Conservation (phyloP, 164 flowering plant genomes). For the Magnolia kwangsiensis region DNA sequence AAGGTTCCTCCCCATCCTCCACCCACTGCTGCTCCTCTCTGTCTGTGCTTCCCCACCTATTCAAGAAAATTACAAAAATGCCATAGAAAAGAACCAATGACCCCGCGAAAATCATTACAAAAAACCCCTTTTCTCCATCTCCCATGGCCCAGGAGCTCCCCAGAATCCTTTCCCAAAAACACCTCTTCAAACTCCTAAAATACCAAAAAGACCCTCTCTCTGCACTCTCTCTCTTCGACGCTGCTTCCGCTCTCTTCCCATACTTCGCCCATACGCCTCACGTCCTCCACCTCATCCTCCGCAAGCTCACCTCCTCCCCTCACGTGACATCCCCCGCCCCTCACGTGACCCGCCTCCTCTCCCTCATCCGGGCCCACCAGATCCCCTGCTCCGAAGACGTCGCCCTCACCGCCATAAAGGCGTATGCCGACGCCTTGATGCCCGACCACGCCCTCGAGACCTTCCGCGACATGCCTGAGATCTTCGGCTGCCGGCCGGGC, state of each 20-base stretch:
- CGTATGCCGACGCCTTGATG: slow-evolving; percentile 47
- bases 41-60: too few species aligned
- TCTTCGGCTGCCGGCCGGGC: slow-evolving; percentile 69
- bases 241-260: slow-evolving; percentile 36
- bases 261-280: slow-evolving; percentile 37
- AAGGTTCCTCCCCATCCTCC: not conserved
- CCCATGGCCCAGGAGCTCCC: slow-evolving; percentile 29
- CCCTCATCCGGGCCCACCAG: slow-evolving; percentile 42
- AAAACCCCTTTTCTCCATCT: not conserved
- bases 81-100: too few species aligned
- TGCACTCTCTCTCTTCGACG: slow-evolving; percentile 68
- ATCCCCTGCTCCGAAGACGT: slow-evolving; percentile 67
- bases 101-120: not conserved
- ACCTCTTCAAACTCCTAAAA: slow-evolving; percentile 56
- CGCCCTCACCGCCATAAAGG: slow-evolving; percentile 50
- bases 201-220: slow-evolving; percentile 42
- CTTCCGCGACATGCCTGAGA: slow-evolving; percentile 52
- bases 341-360: slow-evolving; percentile 44
- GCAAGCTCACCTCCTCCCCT: slow-evolving; percentile 33
- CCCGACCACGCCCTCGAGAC: slow-evolving; percentile 50
- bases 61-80: too few species aligned
- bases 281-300: slow-evolving; percentile 62
- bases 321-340: slow-evolving; percentile 22
- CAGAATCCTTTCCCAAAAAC: slow-evolving; percentile 36
- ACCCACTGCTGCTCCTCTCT: not conserved